phyloP scores from a whole-genome alignment of 2,329 filamentous ascomycete genomes.

The Lachnellula occidentalis region DNA sequence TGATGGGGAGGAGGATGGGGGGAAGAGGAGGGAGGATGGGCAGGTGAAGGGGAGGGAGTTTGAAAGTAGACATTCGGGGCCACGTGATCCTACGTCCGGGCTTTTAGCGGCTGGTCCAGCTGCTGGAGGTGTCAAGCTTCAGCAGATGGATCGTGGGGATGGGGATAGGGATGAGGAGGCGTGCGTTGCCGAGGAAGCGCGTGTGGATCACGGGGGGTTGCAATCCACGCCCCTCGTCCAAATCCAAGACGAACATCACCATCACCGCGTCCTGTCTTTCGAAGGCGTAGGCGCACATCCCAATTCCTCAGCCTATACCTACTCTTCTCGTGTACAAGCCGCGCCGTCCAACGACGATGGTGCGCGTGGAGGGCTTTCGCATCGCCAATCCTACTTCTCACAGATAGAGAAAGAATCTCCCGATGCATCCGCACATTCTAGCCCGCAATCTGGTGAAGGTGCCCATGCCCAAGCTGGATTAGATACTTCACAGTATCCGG shows the following conservation, averaged over 20 bases:
- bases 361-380: neutral
- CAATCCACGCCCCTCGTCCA: neutral
- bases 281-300: slow-evolving; percentile 14
- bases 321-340: neutral
- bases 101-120: no score
- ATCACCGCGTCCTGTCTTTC: slow-evolving; percentile 16
- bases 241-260: neutral
- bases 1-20: neutral
- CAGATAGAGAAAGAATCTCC: neutral
- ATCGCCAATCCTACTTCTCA: neutral
- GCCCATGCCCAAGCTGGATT: neutral
- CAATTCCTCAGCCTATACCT: slow-evolving; percentile 7
- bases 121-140: no score
- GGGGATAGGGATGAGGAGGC: neutral
- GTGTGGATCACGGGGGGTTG: neutral
- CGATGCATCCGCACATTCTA: no score
- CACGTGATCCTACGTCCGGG: slow-evolving; percentile 9
- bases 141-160: no score
- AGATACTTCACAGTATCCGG: slow-evolving; percentile 16
- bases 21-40: neutral
- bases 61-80: slow-evolving; percentile 15
- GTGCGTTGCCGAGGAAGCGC: neutral
- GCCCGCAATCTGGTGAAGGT: neutral
- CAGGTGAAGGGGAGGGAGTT: slow-evolving; percentile 6
- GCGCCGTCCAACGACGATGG: neutral